A percentile compares a stretch with the other conserved stretches of the same genome.
Evolutionary conservation across 2,329 filamentous ascomycete species (phyloP).

Genomic region (Trichoderma endophyticum): DNA sequence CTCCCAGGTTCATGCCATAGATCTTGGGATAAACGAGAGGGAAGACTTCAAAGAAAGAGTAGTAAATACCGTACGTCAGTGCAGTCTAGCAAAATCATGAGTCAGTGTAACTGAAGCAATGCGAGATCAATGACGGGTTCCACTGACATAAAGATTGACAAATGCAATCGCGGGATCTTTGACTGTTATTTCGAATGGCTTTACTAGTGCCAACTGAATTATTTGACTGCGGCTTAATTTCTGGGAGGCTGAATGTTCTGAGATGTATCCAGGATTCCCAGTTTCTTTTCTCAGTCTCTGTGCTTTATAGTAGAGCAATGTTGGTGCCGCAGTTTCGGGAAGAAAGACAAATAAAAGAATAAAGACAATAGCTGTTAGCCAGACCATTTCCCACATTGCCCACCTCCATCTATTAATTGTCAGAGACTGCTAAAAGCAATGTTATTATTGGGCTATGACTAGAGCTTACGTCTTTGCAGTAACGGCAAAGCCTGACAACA

Average conservation of each 20-base stretch:
- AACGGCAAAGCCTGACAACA: slow-evolving; percentile 58
- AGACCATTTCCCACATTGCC: slow-evolving; percentile 61
- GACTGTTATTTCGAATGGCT: background rate
- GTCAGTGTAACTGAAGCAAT: background rate
- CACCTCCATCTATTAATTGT: slow-evolving; percentile 56
- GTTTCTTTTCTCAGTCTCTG: background rate
- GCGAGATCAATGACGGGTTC: background rate
- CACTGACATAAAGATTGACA: background rate
- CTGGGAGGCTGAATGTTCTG: background rate
- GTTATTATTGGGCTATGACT: background rate
- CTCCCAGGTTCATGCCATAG: background rate
- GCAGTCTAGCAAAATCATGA: background rate
- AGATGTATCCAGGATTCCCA: background rate
- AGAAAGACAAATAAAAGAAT: slow-evolving; percentile 41
- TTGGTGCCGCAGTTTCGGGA: background rate
- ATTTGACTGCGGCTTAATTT: background rate
- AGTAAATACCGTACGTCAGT: background rate
- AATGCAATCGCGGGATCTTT: background rate
- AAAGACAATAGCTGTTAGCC: slow-evolving; percentile 55
- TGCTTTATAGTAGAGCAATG: background rate
- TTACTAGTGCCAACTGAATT: background rate
- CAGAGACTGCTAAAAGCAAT: background rate
- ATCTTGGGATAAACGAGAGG: background rate
- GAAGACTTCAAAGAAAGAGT: background rate
- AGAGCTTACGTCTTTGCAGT: slow-evolving; percentile 17